Conservation (phyloP, 352 stramenopile species). For the Phytophthora fragariae region DNA sequence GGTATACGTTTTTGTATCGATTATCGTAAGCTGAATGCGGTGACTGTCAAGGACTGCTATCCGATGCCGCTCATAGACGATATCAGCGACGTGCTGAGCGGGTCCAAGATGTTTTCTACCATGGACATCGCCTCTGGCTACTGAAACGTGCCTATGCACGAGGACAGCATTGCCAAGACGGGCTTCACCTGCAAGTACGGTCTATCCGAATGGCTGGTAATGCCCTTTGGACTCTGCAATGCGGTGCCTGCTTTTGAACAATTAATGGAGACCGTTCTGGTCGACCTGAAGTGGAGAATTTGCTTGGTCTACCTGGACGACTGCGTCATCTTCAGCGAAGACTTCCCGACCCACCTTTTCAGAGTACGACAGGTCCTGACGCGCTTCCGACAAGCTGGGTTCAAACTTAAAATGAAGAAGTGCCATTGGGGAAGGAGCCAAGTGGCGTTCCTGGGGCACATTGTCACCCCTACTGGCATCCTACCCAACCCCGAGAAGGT, state of each 20-base stretch:
- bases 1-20: constrained; percentile 24
- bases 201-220: neutral
- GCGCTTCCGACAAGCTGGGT: neutral
- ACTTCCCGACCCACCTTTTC: constrained; percentile 3
- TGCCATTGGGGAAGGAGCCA: no score
- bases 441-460: no score
- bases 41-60: constrained; percentile 15
- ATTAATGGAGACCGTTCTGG: constrained; percentile 15
- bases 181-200: constrained; percentile 11
- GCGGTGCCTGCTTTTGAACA: neutral
- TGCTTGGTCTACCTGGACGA: constrained; percentile 11
- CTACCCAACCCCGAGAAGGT: no score
- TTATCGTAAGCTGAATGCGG: constrained; percentile 7
- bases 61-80: constrained; percentile 19
- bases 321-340: constrained; percentile 10
- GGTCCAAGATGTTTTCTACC: constrained; percentile 2
- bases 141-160: neutral
- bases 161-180: neutral
- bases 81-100: constrained; percentile 11
- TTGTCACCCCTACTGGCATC: no score
- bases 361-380: neutral
- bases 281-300: constrained; percentile 4
- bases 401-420: constrained; percentile 14
- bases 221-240: constrained; percentile 7
- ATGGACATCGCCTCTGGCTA: no score